Evolutionary conservation across 176 grass and related monocot species (phyloP), one percentile per base, ranked within the genome.

Genomic region (Aechmea fasciata): DNA sequence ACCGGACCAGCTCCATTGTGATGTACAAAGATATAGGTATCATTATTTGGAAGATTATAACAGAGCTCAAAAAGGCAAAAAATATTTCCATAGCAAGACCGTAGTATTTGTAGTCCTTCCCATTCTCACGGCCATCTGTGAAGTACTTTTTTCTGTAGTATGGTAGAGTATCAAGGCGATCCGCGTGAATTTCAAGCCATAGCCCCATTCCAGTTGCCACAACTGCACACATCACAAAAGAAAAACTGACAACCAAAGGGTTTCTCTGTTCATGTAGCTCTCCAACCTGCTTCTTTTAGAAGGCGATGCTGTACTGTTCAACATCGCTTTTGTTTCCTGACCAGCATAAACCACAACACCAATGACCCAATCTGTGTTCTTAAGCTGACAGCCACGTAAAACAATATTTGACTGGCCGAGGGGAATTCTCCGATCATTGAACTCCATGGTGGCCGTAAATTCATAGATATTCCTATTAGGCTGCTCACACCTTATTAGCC

Each of bases 41-140:
- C 95, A 99, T 99, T 78, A 99, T 99, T 82, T 99, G 95, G 80
- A 99, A 99, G 72, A 99, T 92, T 70, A 99, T 99, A 70, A 99
- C 87, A 85, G 95, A 99, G 77, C 95, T 99, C 71, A 99, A 75
- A 84, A 99, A 99, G 73, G 95, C 93, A 80, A 99, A 99, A 79
- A 99, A 99, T 83, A 90, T 93, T 78, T 99, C 90, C 80, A 99
- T 78, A 51, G 80, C 74, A 52, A 99, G 77, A 48, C 90, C 95
- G 84, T 99, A 99, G 49, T 90, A 99, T 74, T 88, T 90, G 70
- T 78, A 99, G 79, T 88, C 84, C 74, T 99, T 94, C 69, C 95
- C 85, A 78, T 99, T 84, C 17, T 88, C 82, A 15, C 68, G 72
- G 18, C 82, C 95, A 78, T 85, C 74, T 25, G 85, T 92, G 68